Base-by-base conservation (phyloP, 208 protist species). In the Leishmania major region DNA sequence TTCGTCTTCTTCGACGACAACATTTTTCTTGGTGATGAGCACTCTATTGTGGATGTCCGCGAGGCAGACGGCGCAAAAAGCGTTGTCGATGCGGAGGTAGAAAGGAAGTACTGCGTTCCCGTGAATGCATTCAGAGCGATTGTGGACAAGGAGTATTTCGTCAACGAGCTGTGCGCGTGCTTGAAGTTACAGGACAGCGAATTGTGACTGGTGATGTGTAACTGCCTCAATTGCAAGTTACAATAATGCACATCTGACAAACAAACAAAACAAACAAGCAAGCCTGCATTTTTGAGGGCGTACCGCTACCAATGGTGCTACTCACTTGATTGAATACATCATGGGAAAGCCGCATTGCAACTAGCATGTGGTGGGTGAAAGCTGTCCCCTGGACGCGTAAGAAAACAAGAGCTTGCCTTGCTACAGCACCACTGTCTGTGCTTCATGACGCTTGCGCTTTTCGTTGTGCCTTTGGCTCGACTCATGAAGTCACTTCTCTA, bases 1-100 rank as follows among this genome's bases (percentile, higher is more conserved):
- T 88, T 92, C 72, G 85, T 96, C 1, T 98, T 98, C 71, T 98
- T 97, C 77, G 95, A 98, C 75, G 95, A 98, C 80, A 98, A 98
- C 79, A 97, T 98, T 74, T 91, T 89, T 78, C 84, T 97, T 53
- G 93, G 93, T 2, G 89, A 96, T n/a, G 88, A 90, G 70, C 88
- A 85, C 37, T 98, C 95, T 37, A 98, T 98, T 78, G 93, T 98
- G 3, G 95, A 98, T 77, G 19, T 98, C 6, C 91, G 94, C 22
- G 91, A 97, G 70, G 84, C 84, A 35, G 28, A 72, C 28, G 88
- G 84, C 6, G 85, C 85, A 19, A 66, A 79, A 75, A 90, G 88
- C 49, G 89, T 96, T 45, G 73, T 89, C 3, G 92, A 88, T 77
- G 81, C 55, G 2, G 78, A 62, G 17, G 66, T 87, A 2, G 95